Evolutionary conservation across 352 stramenopile species (phyloP).

Genomic region (Globisporangium nodosum): DNA sequence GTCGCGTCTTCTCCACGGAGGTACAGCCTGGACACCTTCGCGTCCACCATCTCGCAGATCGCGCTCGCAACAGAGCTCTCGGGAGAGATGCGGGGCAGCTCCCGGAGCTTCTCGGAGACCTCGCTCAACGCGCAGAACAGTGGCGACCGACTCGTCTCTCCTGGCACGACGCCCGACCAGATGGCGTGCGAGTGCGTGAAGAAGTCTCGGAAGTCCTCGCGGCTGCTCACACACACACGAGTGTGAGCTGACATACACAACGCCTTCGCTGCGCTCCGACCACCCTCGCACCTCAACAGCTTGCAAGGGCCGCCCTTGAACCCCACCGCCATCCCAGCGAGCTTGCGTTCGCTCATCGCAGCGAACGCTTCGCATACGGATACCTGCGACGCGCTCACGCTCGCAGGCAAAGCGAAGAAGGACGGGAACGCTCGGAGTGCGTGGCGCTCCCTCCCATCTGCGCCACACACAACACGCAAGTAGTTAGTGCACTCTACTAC

Average conservation of each 20-base stretch:
- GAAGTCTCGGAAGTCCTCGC: conserved; percentile 18
- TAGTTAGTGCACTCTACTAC: background rate
- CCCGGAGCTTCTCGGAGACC: conserved; percentile 12
- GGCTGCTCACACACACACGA: conserved; percentile 1
- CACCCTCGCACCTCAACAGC: conserved; percentile 10
- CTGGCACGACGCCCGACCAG: background rate
- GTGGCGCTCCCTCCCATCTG: conserved; percentile 27
- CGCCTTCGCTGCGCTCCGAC: background rate
- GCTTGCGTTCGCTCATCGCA: conserved; percentile 21
- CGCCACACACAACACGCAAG: background rate
- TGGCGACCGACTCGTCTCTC: conserved; percentile 1
- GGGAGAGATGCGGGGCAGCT: conserved; percentile 13
- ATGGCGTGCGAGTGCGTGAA: conserved; percentile 16
- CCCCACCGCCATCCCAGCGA: conserved; percentile 26
- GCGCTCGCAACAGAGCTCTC: conserved; percentile 38
- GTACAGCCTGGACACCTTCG: conserved; percentile 11
- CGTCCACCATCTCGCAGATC: conserved; percentile 39
- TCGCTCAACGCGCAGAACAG: conserved; percentile 25
- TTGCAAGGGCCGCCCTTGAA: conserved; percentile 8
- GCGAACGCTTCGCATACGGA: conserved; percentile 33
- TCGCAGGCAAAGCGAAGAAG: conserved; percentile 41
- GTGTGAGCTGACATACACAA: background rate
- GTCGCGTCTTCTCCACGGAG: background rate
- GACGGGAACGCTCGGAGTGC: conserved; percentile 37
- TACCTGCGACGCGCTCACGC: conserved; percentile 12